Evolutionary conservation across 306 rosid species (phyloP).

Genomic region (Comarum palustre): DNA sequence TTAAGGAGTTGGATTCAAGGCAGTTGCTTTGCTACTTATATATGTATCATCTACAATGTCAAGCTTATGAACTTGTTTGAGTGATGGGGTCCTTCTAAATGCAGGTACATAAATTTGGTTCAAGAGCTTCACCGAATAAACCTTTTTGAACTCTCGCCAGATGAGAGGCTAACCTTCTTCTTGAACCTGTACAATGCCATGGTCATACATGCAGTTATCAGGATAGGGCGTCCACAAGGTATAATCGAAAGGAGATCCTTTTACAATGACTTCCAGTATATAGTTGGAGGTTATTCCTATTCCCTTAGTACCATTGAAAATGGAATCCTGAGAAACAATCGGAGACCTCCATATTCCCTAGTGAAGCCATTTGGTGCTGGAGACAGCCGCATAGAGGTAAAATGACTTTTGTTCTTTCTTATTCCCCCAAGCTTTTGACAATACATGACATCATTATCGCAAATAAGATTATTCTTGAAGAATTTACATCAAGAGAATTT

Average conservation of each 20-base stretch:
- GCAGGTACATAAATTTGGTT: conserved; percentile 71
- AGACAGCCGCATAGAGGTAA: conserved; percentile 76
- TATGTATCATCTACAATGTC: background rate
- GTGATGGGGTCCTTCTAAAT: conserved; percentile 3
- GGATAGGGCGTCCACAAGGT: conserved; percentile 67
- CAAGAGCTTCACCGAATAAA: conserved; percentile 75
- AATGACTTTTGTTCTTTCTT: background rate
- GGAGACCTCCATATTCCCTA: conserved; percentile 73
- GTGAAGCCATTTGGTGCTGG: conserved; percentile 61
- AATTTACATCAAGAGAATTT: background rate
- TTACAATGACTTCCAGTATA: conserved; percentile 65
- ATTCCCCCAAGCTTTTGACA: background rate
- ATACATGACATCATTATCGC: background rate
- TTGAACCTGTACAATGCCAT: conserved; percentile 89
- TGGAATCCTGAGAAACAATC: conserved; percentile 82
- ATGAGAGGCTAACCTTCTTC: conserved; percentile 80
- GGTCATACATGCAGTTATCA: conserved; percentile 80
- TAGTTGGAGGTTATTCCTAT: conserved; percentile 78
- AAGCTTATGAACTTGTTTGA: background rate
- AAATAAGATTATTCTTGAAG: background rate
- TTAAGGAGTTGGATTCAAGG: background rate
- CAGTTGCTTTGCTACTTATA: background rate
- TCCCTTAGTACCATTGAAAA: conserved; percentile 57
- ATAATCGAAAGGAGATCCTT: conserved; percentile 75
- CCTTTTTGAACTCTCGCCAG: conserved; percentile 53